phyloP scores from a whole-genome alignment of 208 protist genomes.

The Acanthamoeba lugdunensis region DNA sequence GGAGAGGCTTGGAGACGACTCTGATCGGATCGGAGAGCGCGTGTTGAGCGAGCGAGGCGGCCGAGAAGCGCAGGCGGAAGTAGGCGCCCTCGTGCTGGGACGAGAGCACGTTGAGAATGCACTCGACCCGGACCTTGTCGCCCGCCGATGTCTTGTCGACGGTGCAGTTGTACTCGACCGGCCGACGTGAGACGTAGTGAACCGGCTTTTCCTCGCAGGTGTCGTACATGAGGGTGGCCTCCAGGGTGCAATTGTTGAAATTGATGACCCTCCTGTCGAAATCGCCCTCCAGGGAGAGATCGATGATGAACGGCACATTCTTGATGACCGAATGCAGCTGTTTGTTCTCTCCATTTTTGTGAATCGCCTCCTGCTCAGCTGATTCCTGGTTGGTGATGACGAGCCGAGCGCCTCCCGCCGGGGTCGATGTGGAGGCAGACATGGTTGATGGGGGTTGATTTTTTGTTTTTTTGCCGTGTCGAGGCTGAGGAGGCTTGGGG shows the following conservation, averaged over 20 bases:
- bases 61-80: constrained; percentile 36
- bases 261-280: background rate
- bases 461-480: background rate
- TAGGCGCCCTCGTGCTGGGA: constrained; percentile 40
- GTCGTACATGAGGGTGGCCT: constrained; percentile 54
- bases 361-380: background rate
- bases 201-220: constrained; percentile 16
- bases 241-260: constrained; percentile 33
- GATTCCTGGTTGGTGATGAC: background rate
- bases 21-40: constrained; percentile 8
- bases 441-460: background rate
- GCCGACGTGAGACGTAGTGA: constrained; percentile 25
- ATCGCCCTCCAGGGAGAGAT: background rate
- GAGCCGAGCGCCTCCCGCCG: background rate
- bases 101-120: constrained; percentile 49
- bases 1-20: constrained; percentile 44
- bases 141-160: background rate
- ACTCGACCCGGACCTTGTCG: background rate
- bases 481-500: background rate
- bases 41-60: background rate
- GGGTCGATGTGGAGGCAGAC: background rate
- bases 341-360: constrained; percentile 51
- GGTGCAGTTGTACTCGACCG: constrained; percentile 60
- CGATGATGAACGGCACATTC: background rate
- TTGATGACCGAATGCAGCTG: constrained; percentile 37